Evolutionary conservation across 75 land plant species (phyloP).

Genomic region (Pseudotsuga menziesii): DNA sequence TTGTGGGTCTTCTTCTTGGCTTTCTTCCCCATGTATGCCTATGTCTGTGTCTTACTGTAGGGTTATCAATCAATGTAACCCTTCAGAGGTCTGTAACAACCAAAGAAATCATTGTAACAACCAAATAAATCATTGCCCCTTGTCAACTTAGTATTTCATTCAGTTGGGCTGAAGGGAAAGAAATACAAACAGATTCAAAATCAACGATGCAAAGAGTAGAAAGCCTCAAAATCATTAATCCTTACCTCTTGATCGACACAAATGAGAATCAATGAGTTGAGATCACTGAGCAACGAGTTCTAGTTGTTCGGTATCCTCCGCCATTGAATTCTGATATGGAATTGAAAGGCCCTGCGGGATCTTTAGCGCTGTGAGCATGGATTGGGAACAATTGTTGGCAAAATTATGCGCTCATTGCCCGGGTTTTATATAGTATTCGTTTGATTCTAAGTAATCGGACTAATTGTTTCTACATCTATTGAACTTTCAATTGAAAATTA

Average conservation of each 20-base stretch:
- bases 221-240: not conserved
- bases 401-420: too few relatives aligned
- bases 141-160: not conserved
- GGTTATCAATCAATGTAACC: not conserved
- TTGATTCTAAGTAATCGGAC: too few relatives aligned
- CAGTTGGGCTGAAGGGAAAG: not conserved
- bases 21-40: slow-evolving; percentile 8
- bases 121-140: not conserved
- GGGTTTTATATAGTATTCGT: too few relatives aligned
- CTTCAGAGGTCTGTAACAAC: not conserved
- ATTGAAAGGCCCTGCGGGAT: not conserved
- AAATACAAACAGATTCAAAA: not conserved
- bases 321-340: not conserved
- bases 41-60: not conserved
- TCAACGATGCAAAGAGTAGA: not conserved
- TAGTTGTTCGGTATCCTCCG: not conserved
- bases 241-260: not conserved
- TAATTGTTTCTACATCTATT: too few relatives aligned
- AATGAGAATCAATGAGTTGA: not conserved
- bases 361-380: too few relatives aligned
- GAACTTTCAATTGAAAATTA: too few relatives aligned
- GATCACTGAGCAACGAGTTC: not conserved
- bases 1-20: slow-evolving; percentile 6
- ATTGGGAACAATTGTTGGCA: too few relatives aligned
- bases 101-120: not conserved